Evolutionary conservation across 495 filamentous ascomycete species (phyloP).

Genomic region (Talaromyces wortmannii): DNA sequence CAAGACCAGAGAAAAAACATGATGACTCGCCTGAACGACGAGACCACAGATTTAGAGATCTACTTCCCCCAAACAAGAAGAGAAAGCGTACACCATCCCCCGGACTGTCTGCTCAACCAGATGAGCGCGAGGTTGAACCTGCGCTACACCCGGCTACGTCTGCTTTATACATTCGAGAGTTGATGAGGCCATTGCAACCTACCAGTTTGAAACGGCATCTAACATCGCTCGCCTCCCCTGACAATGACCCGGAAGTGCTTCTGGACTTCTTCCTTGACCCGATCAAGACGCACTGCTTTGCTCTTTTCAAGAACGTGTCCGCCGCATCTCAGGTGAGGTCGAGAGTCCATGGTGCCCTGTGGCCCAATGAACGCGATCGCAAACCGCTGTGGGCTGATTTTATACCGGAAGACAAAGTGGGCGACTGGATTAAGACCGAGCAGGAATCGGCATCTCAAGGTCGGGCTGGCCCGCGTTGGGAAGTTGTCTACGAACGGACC

Average conservation of each 20-base stretch:
- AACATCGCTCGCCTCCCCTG: conserved; percentile 53
- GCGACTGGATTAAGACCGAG: conserved; percentile 70
- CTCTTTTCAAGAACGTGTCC: conserved; percentile 55
- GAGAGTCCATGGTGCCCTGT: conserved; percentile 67
- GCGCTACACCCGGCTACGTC: conserved; percentile 78
- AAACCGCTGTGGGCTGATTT: conserved; percentile 89
- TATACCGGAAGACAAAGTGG: conserved; percentile 66
- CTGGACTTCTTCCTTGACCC: conserved; percentile 69
- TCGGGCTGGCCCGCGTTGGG: conserved; percentile 53
- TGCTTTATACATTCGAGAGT: conserved; percentile 82
- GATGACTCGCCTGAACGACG: neutral
- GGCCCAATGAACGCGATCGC: conserved; percentile 81
- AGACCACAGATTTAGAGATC: conserved; percentile 46
- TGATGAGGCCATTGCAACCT: conserved; percentile 80
- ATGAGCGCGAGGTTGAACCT: conserved; percentile 49
- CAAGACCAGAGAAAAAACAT: neutral
- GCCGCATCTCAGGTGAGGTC: conserved; percentile 75
- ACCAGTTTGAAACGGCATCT: conserved; percentile 59
- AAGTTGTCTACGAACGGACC: conserved; percentile 60
- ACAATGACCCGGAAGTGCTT: conserved; percentile 46
- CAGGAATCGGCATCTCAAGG: conserved; percentile 40
- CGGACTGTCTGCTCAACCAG: conserved; percentile 10
- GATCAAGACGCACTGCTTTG: conserved; percentile 85
- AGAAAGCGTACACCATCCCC: neutral
- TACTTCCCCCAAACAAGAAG: conserved; percentile 33